Percentiles rank a stretch among this genome's conserved stretches.
Evolutionary conservation across 2,329 filamentous ascomycete genomes (phyloP).

Genomic region (Phialophora chinensis): DNA sequence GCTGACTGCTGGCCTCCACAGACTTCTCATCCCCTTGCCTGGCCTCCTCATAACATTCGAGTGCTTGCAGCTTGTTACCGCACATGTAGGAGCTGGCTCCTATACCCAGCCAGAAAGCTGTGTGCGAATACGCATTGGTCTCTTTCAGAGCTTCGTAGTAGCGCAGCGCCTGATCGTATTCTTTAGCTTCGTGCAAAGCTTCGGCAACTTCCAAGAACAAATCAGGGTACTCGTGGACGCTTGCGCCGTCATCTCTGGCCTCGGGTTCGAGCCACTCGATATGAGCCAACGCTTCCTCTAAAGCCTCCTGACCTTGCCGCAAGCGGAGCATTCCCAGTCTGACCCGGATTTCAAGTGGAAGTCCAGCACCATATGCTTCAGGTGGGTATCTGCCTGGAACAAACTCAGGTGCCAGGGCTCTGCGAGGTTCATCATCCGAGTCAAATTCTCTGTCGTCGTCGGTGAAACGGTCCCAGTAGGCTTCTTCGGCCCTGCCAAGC

Average conservation of each 20-base stretch:
- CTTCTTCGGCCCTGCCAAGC: constrained; percentile 74
- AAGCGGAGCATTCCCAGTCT: constrained; percentile 86
- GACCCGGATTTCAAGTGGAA: constrained; percentile 81
- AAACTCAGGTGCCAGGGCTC: constrained; percentile 67
- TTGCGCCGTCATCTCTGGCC: constrained; percentile 57
- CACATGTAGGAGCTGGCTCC: constrained; percentile 69
- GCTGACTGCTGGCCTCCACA: constrained; percentile 76
- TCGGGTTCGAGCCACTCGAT: constrained; percentile 73
- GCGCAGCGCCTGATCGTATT: constrained; percentile 62
- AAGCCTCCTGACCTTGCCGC: constrained; percentile 65
- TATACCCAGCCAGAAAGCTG: constrained; percentile 58
- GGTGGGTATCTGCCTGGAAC: constrained; percentile 58
- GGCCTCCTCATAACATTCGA: constrained; percentile 76
- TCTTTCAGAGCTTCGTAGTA: constrained; percentile 62
- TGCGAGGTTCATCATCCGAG: constrained; percentile 69
- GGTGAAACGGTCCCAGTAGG: constrained; percentile 74
- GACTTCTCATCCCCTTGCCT: constrained; percentile 73
- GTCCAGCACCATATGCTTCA: constrained; percentile 70
- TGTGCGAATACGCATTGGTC: constrained; percentile 55
- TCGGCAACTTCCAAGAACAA: constrained; percentile 76
- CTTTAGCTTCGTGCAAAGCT: constrained; percentile 58
- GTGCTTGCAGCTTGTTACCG: constrained; percentile 70
- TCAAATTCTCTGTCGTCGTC: constrained; percentile 91
- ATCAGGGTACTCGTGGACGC: constrained; percentile 72
- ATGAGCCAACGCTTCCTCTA: constrained; percentile 76